Conservation (phyloP, 2,329 filamentous ascomycete species). For the Byssoonygena ceratinophila region DNA sequence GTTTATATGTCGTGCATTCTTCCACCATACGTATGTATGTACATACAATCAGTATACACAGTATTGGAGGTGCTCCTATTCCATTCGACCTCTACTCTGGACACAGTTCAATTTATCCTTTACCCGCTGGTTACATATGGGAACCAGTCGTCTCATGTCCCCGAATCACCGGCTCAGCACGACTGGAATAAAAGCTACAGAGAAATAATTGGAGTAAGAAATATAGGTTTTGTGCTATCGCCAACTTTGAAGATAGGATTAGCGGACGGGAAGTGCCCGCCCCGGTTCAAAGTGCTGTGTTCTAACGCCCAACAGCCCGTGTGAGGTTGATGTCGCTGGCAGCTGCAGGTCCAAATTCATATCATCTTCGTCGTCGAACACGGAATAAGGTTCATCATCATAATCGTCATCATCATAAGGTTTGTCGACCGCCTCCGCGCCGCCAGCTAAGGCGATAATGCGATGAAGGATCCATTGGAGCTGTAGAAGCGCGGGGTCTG, state of each 20-base stretch:
- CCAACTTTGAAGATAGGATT: constrained; percentile 8
- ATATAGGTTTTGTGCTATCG: constrained; percentile 1
- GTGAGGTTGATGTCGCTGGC: constrained; percentile 5
- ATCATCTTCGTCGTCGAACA: constrained; percentile 6
- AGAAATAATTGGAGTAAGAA: constrained; percentile 3
- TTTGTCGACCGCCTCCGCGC: constrained; percentile 2
- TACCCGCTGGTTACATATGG: background rate
- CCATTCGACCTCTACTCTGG: too few species aligned
- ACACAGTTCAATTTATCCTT: too few species aligned
- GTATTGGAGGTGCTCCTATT: too few species aligned
- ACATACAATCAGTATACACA: too few species aligned
- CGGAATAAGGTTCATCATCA: constrained; percentile 8
- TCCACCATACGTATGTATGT: too few species aligned
- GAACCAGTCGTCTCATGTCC: background rate
- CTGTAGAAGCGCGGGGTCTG: constrained; percentile 7
- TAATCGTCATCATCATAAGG: constrained; percentile 8
- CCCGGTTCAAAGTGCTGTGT: constrained; percentile 4
- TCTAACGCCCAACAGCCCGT: background rate
- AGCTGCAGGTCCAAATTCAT: constrained; percentile 3
- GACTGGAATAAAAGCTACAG: constrained; percentile 2
- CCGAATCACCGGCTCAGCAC: background rate
- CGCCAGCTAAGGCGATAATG: constrained; percentile 7
- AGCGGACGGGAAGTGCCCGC: background rate
- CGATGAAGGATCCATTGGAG: constrained; percentile 12
- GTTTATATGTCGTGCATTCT: too few species aligned